Evolutionary conservation across 805 yeast genomes (phyloP).

Genomic region (Saturnispora serradocipensis): DNA sequence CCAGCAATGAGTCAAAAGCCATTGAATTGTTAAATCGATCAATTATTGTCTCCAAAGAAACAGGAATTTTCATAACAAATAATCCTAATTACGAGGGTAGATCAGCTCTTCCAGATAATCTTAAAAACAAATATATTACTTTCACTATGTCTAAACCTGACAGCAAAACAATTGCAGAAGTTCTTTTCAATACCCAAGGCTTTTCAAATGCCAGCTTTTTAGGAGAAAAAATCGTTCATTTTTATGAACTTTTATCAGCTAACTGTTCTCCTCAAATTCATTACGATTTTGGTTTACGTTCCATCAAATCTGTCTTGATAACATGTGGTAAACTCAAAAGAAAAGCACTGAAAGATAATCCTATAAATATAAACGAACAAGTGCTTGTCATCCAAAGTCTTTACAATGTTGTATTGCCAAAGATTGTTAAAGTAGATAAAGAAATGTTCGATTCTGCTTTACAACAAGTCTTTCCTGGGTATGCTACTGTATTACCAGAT

Average conservation of each 20-base stretch:
- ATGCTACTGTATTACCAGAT: constrained; percentile 5
- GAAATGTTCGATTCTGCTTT: constrained; percentile 24
- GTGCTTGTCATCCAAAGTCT: constrained; percentile 42
- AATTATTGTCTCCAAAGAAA: constrained; percentile 33
- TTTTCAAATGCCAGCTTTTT: constrained; percentile 39
- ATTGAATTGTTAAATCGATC: constrained; percentile 37
- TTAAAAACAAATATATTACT: constrained; percentile 68
- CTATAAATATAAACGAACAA: constrained; percentile 2
- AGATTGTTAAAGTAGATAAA: constrained; percentile 48
- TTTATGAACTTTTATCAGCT: constrained; percentile 39
- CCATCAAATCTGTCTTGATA: constrained; percentile 58
- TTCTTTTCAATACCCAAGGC: constrained; percentile 65
- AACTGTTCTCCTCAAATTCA: constrained; percentile 50
- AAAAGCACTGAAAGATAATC: background rate
- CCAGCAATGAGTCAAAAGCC: constrained; percentile 9
- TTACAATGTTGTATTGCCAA: constrained; percentile 57
- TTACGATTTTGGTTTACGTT: constrained; percentile 85
- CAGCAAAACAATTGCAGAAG: constrained; percentile 55
- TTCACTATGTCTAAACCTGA: constrained; percentile 73
- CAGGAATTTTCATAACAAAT: constrained; percentile 83
- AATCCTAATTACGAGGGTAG: constrained; percentile 87
- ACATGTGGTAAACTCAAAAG: constrained; percentile 44
- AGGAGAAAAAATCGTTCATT: constrained; percentile 42
- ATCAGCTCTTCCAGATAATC: constrained; percentile 72
- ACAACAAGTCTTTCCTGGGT: background rate